A percentile compares a stretch with the other conserved stretches of the same genome.
Conservation (phyloP, 495 filamentous ascomycete species). For the Chaetomium fimeti region DNA sequence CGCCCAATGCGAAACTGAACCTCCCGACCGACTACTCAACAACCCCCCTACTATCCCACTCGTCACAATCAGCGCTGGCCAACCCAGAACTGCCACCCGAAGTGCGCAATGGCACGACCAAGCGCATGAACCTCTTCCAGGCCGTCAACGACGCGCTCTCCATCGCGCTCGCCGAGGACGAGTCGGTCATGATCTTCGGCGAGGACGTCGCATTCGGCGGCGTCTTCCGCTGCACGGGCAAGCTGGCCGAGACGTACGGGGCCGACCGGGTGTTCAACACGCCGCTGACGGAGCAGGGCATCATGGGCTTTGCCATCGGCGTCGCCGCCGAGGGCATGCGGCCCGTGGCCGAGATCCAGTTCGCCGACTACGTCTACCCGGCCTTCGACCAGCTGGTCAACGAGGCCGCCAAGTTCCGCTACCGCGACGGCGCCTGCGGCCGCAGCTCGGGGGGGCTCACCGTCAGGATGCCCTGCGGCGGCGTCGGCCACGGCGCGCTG, state of each 20-base stretch:
- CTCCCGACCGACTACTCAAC: slow-evolving; percentile 83
- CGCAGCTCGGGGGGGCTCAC: slow-evolving; percentile 75
- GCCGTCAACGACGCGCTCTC: slow-evolving; percentile 87
- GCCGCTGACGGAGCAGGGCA: slow-evolving; percentile 89
- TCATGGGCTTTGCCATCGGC: slow-evolving; percentile 91
- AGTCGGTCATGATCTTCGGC: slow-evolving; percentile 86
- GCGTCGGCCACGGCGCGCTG: slow-evolving; percentile 92
- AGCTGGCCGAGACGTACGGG: slow-evolving; percentile 82
- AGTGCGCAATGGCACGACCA: slow-evolving; percentile 67
- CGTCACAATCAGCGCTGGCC: slow-evolving; percentile 64
- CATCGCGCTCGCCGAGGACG: slow-evolving; percentile 77
- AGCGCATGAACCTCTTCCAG: slow-evolving; percentile 87
- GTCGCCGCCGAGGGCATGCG: slow-evolving; percentile 88
- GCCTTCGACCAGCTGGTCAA: slow-evolving; percentile 98
- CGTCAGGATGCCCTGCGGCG: slow-evolving; percentile 90
- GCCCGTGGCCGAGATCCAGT: slow-evolving; percentile 94
- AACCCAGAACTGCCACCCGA: slow-evolving; percentile 62
- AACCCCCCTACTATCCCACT: slow-evolving; percentile 78
- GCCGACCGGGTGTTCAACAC: slow-evolving; percentile 94
- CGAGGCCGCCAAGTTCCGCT: slow-evolving; percentile 91
- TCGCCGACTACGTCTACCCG: slow-evolving; percentile 95
- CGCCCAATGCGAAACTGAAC: slow-evolving; percentile 66
- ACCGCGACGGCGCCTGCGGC: slow-evolving; percentile 72
- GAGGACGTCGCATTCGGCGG: slow-evolving; percentile 97
- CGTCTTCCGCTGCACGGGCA: slow-evolving; percentile 93